Base-by-base conservation (phyloP, 2,329 filamentous ascomycete genomes). In the Penicillium brevicompactum region DNA sequence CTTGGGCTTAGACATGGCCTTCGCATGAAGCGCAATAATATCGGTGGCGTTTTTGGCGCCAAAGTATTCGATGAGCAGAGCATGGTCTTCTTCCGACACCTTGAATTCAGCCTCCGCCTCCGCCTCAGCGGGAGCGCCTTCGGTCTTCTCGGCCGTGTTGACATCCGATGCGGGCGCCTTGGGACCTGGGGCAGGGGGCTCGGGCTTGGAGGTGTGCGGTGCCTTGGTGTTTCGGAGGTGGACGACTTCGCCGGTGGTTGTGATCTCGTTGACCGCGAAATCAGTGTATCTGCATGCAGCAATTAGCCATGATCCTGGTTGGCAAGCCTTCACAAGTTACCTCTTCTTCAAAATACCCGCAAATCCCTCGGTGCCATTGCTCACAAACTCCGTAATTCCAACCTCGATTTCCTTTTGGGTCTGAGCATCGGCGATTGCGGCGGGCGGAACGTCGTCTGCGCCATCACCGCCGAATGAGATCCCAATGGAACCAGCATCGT, bases 231-330 rank as follows among this genome's bases (percentile, higher is more conserved):
- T 82, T 54, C 74, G 80, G 46, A 97, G 78, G 72, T 93, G 91
- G 49, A 94, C 73, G 13, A 96, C 90, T 51, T 86, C 76, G 14
- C 92, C 92, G 67, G 88, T 84, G 30, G 87, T 86, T 18, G 84
- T 78, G 59, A 97, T 93, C 74, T 97, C 92, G 68, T 96, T 92
- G 65, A 97, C 92, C 64, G 94, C 80, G 67, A 97, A 97, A 72
- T 97, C 92, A 4, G 92, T 93, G 73, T 92, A 97, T 62, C 91
- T 85, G 53, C 18, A 27, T 11, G 14, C 46, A n/a, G 49, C 6
- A 51, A 21, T 52, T 40, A 60, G 50, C 24, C 8, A 31, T 44
- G 55, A 34, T 32, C 34, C 18, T 11, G 43, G 38, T 16, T 52
- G 2, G 5, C 1, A 14, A 1, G 37, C n/a, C 3, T 10, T 3